Evolutionary conservation across 2,329 filamentous ascomycete species (phyloP), one percentile per base, ranked within the genome.

Genomic region (Thielaviopsis punctulata): DNA sequence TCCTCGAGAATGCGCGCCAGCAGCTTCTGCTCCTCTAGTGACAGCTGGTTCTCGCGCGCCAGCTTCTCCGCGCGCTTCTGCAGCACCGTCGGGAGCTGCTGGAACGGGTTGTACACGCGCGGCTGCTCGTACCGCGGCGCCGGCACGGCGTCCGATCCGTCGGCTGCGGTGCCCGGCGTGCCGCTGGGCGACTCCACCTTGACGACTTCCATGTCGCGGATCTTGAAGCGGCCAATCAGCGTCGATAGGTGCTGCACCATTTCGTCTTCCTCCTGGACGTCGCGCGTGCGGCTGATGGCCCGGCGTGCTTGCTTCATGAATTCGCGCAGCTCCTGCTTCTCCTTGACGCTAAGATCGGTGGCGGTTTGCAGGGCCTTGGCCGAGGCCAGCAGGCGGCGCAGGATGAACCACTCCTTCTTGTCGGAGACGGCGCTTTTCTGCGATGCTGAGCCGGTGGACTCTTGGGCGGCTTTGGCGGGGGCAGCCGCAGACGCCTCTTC

Each of bases 311-410:
- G 71, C 59, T 75, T 75, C 55, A 82, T 71, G 68, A 93, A 85
- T n/a, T 73, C 68, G 49, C 87, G 83, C 51, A 93, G 72, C 51
- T 81, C 75, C 62, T 82, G 79, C 71, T 90, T 92, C 62, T 82
- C 79, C 63, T 81, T 83, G 51, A 77, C 84, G 27, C 75, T 74
- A 30, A 88, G 68, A 23, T 71, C 43, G 9, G 53, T 61, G 41
- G 60, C 60, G 55, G 13, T 22, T 25, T 75, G 69, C 51, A 84
- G 71, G n/a, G 62, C 63, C 63, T 82, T 80, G 51, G 81, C 78
- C 57, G 78, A 72, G 12, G 66, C 60, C 49, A 77, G 67, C 23
- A 84, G 68, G 6, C 63, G 63, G 59, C 73, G 73, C 52, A 84
- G 69, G 55, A 55, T 55, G 25, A 49, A 52, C 49, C 50, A 55